A percentile compares a stretch with the other conserved stretches of the same genome.
These are phyloP conservation scores for Saccharum officinarum DNA, from an alignment of 176 grass and related monocot genomes.

Conservation along the genomic window DNA sequence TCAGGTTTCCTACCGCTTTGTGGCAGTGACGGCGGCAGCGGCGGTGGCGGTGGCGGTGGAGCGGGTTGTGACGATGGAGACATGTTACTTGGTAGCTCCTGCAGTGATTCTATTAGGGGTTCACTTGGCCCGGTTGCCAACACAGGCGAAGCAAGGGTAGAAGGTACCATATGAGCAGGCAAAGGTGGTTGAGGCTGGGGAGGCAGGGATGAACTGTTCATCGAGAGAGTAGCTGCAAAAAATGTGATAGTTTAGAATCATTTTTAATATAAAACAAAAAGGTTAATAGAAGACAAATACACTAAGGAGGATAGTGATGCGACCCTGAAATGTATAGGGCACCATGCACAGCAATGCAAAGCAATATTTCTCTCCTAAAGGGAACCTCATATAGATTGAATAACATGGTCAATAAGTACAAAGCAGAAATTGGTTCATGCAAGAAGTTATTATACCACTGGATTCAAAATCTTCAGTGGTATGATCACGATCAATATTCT, in stretches of 20 bases:
- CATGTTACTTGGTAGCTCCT: slow-evolving; percentile 16
- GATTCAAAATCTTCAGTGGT: slow-evolving; percentile 63
- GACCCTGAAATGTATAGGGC: not conserved
- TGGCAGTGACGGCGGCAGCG: not conserved
- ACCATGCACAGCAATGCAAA: slow-evolving; percentile 24
- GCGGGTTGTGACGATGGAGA: not conserved
- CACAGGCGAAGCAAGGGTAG: slow-evolving; percentile 17
- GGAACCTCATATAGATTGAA: slow-evolving; percentile 28
- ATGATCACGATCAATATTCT: slow-evolving; percentile 44
- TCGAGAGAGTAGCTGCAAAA: slow-evolving; percentile 33
- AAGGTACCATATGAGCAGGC: slow-evolving; percentile 15
- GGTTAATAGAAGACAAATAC: not conserved
- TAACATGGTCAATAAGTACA: slow-evolving; percentile 16
- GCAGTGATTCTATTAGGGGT: slow-evolving; percentile 5
- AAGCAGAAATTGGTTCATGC: not conserved
- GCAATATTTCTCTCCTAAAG: slow-evolving; percentile 30
- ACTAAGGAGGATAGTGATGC: not conserved
- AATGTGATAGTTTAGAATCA: slow-evolving; percentile 32
- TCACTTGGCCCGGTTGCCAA: slow-evolving; percentile 23
- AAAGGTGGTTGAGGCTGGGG: not conserved
- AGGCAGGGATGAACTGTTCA: slow-evolving; percentile 19
- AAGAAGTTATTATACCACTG: slow-evolving; percentile 51
- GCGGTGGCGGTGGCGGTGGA: not conserved
- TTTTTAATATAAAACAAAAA: slow-evolving; percentile 11
- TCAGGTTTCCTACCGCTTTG: slow-evolving; percentile 21